phyloP scores from a whole-genome alignment of 2,329 filamentous ascomycete genomes.

The Hypoxylon rubiginosum region DNA sequence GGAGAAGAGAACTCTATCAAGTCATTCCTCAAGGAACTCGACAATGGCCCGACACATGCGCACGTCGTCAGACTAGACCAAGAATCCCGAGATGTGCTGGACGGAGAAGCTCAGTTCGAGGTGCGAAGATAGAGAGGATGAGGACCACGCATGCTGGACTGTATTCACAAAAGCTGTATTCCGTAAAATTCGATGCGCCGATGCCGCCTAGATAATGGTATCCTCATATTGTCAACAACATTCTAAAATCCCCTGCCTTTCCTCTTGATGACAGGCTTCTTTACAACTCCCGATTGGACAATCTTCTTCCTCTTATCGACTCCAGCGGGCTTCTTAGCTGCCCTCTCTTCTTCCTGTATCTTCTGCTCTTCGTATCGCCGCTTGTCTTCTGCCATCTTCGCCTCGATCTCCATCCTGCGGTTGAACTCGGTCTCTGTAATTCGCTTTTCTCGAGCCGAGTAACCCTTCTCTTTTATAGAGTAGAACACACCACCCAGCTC shows the following conservation, averaged over 20 bases:
- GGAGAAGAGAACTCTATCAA: conserved; percentile 75
- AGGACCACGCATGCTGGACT: background rate
- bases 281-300: conserved; percentile 72
- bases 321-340: conserved; percentile 57
- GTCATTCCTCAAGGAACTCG: conserved; percentile 79
- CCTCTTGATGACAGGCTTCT: conserved; percentile 70
- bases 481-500: conserved; percentile 98
- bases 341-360: conserved; percentile 63
- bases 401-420: conserved; percentile 90
- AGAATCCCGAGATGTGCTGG: conserved; percentile 72
- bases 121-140: conserved; percentile 58
- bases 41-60: conserved; percentile 79
- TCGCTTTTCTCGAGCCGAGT: conserved; percentile 86
- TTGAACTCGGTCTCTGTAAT: conserved; percentile 95
- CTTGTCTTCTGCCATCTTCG: conserved; percentile 91
- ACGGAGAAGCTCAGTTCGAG: conserved; percentile 77
- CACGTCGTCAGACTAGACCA: conserved; percentile 81
- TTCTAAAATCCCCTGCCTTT: conserved; percentile 66
- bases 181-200: conserved; percentile 5
- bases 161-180: conserved; percentile 13
- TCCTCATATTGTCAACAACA: conserved; percentile 15
- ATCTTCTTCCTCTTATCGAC: conserved; percentile 66
- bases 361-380: conserved; percentile 72
- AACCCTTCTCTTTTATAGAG: conserved; percentile 97
- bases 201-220: conserved; percentile 19